Evolutionary conservation across 805 yeast genomes (phyloP), one percentile per base, ranked within the genome.

Genomic region (Sugiyamaella smithiae): DNA sequence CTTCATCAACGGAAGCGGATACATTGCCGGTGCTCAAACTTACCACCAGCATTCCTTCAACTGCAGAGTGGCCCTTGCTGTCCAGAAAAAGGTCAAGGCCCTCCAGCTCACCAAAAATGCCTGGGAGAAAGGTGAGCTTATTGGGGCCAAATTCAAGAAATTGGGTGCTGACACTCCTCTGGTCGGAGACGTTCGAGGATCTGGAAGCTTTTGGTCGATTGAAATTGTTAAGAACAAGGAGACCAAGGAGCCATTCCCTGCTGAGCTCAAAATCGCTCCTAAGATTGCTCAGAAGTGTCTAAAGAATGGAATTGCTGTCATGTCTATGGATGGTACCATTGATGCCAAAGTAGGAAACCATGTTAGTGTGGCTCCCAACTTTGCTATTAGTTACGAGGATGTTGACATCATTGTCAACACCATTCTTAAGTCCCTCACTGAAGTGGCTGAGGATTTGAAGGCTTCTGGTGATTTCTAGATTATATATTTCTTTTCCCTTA

Each of bases 111-210:
- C 76, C 43, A 70, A 66, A 44, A 77, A 76, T 60, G 71, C 75
- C 38, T 65, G 67, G 55, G 62, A 65, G 42, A 66, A 60, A 57
- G 82, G 82, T 51, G 67, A 58, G 48, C 63, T 71, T 51, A 54
- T 77, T 57, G 77, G 71, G 52, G 57, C 55, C 14, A 64, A 60
- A 54, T 62, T 77, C 43, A 62, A 64, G 50, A 64, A 64, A 26
- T 62, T 63, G 33, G 55, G 74, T 16, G 65, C 66, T 41, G 66
- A 66, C 38, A 60, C 59, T 50, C 42, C 49, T 3, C 67, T 72
- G 46, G 79, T 72, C 22, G 86, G 84, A 50, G 82, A 81, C 55
- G 74, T 81, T 35, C 73, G 86, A 65, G 86, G 86, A 46, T 68
- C 77, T 50, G 85, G 85, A 54, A 76, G 78, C 38, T 81, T 81